Evolutionary conservation across 2,329 filamentous ascomycete species (phyloP), one percentile per base, ranked within the genome.

Genomic region (Sarocladium oryzae): DNA sequence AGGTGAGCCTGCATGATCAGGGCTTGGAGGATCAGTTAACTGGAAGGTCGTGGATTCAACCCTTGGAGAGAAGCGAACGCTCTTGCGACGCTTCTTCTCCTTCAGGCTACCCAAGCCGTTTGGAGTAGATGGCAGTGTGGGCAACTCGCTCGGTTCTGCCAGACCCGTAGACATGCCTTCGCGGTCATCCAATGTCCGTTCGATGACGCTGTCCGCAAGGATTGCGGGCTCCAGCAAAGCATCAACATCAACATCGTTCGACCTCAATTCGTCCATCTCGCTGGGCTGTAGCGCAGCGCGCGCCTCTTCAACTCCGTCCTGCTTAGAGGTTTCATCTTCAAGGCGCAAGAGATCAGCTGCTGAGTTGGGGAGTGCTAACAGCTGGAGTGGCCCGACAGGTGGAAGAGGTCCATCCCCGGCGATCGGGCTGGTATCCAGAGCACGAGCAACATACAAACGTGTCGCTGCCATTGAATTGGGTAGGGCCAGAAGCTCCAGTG

Each of bases 51-150:
- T 79, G 8, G 83, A 82, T 59, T 85, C 78, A 1, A 88, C 79
- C 13, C 74, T 77, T 1, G 84, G 78, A 3, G 85, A 86, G 59
- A 89, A 89, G 8, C 84, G 79, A 2, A 89, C 86, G 51, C 78
- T 84, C 68, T 88, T 89, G 36, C 67, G 69, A 32, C 73, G 69
- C 58, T 74, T 77, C 6, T 61, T 11, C 7, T 33, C 43, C 9
- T 33, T 48, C 9, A 23, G 10, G 15, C 26, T 23, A 4, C 11
- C 13, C 7, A 23, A 18, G 5, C 26, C 43, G 28, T 32, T 33
- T n/a, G 26, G n/a, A 48, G 40, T 45, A 6, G 15, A 7, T 20
- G 43, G 28, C 43, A 33, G 9, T 8, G 26, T 13, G 4, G 16
- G n/a, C 13, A 33, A 3, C 9, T 32, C 43, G 6, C 16, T 9